These are phyloP conservation scores for Phytophthora quininea DNA, from an alignment of 352 stramenopile species.

Conservation along the genomic window DNA sequence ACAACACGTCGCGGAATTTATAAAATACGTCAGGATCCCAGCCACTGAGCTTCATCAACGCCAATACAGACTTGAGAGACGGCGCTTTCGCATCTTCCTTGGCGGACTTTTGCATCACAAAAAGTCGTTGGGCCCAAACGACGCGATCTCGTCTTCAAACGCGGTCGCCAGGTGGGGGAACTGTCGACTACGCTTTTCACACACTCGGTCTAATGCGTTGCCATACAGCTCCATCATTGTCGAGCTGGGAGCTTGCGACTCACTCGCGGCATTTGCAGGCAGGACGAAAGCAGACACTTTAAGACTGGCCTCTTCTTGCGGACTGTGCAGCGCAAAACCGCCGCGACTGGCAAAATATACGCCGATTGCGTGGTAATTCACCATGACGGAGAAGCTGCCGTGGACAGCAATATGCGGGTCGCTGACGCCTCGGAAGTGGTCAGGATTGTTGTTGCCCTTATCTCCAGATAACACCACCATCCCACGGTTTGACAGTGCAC, in stretches of 20 bases:
- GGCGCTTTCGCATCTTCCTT: constrained; percentile 85
- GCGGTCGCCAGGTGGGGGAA: constrained; percentile 77
- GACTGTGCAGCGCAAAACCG: constrained; percentile 93
- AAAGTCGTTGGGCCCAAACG: constrained; percentile 96
- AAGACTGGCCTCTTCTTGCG: constrained; percentile 92
- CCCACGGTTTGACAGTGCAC: constrained; percentile 52
- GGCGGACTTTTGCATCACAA: constrained; percentile 91
- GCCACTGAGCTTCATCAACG: constrained; percentile 91
- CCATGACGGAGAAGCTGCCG: constrained; percentile 95
- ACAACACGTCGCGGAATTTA: constrained; percentile 93
- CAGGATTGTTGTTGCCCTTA: constrained; percentile 94
- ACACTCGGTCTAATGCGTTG: constrained; percentile 65
- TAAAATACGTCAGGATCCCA: constrained; percentile 97
- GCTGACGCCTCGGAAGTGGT: constrained; percentile 90
- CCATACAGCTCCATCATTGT: constrained; percentile 52
- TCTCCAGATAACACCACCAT: constrained; percentile 92
- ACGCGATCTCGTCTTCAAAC: constrained; percentile 88
- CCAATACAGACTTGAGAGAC: constrained; percentile 87
- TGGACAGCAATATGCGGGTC: constrained; percentile 96
- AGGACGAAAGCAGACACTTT: constrained; percentile 92
- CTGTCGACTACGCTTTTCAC: constrained; percentile 51
- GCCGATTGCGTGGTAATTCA: constrained; percentile 96
- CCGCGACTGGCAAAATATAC: constrained; percentile 90
- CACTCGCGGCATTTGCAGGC: constrained; percentile 29
- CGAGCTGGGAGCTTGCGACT: constrained; percentile 16